Percentiles rank a stretch among this genome's conserved stretches.
Conservation (phyloP, 805 yeast genomes). For the Lipomyces orientalis region DNA sequence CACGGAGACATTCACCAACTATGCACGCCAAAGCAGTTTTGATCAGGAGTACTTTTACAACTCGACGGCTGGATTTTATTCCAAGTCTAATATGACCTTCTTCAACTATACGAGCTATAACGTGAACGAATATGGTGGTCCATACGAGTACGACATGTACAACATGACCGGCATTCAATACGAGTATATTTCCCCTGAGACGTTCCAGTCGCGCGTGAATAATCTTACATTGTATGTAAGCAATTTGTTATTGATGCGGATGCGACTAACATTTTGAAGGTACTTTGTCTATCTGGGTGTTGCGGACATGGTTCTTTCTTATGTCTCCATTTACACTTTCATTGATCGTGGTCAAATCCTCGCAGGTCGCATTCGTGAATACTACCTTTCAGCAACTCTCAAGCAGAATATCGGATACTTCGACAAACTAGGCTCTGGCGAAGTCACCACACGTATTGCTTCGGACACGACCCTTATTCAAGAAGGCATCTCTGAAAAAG, state of each 20-base stretch:
- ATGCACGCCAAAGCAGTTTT: conserved; percentile 38
- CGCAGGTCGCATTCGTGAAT: conserved; percentile 48
- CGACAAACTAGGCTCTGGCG: conserved; percentile 51
- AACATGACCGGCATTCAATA: conserved; percentile 13
- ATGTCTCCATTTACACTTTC: conserved; percentile 45
- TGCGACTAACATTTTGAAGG: neutral
- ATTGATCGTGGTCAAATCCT: conserved; percentile 50
- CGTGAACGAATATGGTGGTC: conserved; percentile 16
- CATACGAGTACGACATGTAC: conserved; percentile 14
- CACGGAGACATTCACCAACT: conserved; percentile 21
- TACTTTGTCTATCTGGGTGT: conserved; percentile 16
- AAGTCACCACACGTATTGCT: conserved; percentile 50
- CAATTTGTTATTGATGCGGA: conserved; percentile 45
- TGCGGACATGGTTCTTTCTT: conserved; percentile 27
- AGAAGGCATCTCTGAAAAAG: conserved; percentile 51
- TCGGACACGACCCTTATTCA: conserved; percentile 49
- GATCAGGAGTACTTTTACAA: conserved; percentile 16
- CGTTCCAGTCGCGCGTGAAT: conserved; percentile 45
- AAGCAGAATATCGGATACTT: conserved; percentile 51
- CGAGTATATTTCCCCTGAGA: conserved; percentile 25
- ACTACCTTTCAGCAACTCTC: conserved; percentile 46
- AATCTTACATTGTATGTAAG: conserved; percentile 47
- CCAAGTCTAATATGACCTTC: conserved; percentile 11
- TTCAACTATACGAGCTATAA: conserved; percentile 10
- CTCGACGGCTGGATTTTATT: conserved; percentile 23